These are phyloP conservation scores for Parathielavia hyrcaniae DNA, from an alignment of 495 filamentous ascomycete genomes.

Conservation along the genomic window DNA sequence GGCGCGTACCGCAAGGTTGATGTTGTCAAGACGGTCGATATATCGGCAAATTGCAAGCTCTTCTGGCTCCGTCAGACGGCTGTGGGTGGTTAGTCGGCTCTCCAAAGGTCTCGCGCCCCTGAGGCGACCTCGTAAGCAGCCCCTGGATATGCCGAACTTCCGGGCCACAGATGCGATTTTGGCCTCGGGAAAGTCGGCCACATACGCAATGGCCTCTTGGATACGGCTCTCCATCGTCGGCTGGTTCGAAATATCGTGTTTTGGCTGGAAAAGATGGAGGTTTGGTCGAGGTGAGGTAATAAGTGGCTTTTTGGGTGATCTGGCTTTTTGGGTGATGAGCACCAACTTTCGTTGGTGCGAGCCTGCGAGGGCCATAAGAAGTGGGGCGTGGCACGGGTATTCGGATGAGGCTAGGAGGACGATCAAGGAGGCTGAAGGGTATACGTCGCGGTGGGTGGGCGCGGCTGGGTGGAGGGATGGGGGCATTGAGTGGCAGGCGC, in stretches of 20 bases:
- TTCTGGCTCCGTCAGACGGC: neutral
- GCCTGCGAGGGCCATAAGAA: no score
- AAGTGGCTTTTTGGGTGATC: no score
- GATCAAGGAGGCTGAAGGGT: slow-evolving; percentile 42
- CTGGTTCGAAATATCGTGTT: no score
- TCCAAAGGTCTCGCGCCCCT: neutral
- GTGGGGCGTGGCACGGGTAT: no score
- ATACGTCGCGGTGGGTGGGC: slow-evolving; percentile 23
- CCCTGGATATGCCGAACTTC: neutral
- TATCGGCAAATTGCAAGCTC: neutral
- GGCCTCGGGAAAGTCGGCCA: neutral
- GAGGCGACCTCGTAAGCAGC: neutral
- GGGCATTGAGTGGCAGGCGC: slow-evolving; percentile 16
- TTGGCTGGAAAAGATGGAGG: no score
- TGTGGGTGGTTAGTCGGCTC: neutral
- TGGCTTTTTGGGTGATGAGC: no score
- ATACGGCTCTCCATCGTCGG: neutral
- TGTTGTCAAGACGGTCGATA: neutral
- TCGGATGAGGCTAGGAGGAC: slow-evolving; percentile 30
- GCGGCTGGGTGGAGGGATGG: slow-evolving; percentile 10
- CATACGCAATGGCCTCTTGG: neutral
- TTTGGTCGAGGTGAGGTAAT: no score
- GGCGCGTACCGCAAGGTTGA: neutral
- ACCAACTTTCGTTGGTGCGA: no score
- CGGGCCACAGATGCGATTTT: neutral